Evolutionary conservation across 2,329 filamentous ascomycete genomes (phyloP).

Genomic region (Chaetomium olivaceum): DNA sequence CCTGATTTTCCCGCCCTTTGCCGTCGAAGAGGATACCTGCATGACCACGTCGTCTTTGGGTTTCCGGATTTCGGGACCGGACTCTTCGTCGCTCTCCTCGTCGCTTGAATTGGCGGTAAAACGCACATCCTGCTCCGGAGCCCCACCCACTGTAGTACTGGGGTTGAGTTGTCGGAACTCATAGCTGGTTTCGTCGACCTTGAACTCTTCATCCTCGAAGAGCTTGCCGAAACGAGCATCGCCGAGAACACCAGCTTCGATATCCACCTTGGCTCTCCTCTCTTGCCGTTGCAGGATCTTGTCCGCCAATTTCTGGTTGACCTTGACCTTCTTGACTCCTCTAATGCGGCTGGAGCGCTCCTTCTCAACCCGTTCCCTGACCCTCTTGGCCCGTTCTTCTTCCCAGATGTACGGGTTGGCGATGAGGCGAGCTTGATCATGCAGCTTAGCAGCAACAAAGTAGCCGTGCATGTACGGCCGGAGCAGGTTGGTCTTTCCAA

Average conservation of each 20-base stretch:
- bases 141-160: conserved; percentile 61
- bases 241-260: conserved; percentile 67
- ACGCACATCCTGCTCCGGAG: conserved; percentile 28
- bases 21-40: conserved; percentile 67
- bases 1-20: conserved; percentile 53
- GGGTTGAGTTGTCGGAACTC: conserved; percentile 91
- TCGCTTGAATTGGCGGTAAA: conserved; percentile 20
- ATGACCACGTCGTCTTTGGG: conserved; percentile 52
- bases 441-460: conserved; percentile 92
- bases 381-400: conserved; percentile 84
- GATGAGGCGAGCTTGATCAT: conserved; percentile 91
- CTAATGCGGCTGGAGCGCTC: conserved; percentile 93
- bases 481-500: conserved; percentile 86
- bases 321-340: conserved; percentile 95
- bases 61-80: conserved; percentile 47
- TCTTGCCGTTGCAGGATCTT: conserved; percentile 68
- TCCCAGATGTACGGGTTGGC: conserved; percentile 93
- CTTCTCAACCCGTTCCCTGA: conserved; percentile 95
- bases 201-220: conserved; percentile 92
- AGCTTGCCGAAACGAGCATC: conserved; percentile 85
- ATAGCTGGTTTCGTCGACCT: conserved; percentile 82
- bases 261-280: conserved; percentile 58
- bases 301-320: conserved; percentile 81
- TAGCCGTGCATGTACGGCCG: conserved; percentile 99
- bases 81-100: conserved; percentile 38